Conservation (phyloP, 306 rosid species). For the Cicer arietinum region DNA sequence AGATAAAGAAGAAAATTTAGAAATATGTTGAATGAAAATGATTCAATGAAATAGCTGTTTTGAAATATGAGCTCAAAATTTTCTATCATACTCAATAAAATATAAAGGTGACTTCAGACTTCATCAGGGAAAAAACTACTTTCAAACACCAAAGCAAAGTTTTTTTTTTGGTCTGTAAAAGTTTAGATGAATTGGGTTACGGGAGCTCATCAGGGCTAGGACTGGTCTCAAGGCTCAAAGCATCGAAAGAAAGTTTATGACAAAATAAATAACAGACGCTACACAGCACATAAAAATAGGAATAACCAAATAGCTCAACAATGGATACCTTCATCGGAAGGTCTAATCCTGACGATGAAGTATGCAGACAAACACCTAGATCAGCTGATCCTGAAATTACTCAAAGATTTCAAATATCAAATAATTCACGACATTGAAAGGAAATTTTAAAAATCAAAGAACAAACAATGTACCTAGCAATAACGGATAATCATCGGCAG, state of each 20-base stretch:
- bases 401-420: conserved; percentile 34
- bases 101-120: neutral
- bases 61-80: conserved; percentile 16
- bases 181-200: too few species aligned
- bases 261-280: conserved; percentile 14
- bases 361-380: conserved; percentile 93
- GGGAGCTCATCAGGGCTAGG: too few species aligned
- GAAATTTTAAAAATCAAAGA: conserved; percentile 12
- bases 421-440: conserved; percentile 17
- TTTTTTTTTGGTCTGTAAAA: too few species aligned
- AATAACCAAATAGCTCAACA: neutral
- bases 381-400: conserved; percentile 84
- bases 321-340: conserved; percentile 95
- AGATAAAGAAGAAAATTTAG: conserved; percentile 27
- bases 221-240: too few species aligned
- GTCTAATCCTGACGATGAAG: conserved; percentile 96
- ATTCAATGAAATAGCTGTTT: neutral
- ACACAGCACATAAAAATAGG: neutral
- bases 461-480: conserved; percentile 70
- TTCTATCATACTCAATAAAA: conserved; percentile 20
- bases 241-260: neutral
- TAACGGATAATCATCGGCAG: conserved; percentile 95
- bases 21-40: conserved; percentile 15
- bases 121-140: conserved; percentile 8
- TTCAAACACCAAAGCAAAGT: conserved; percentile 2